phyloP scores from a whole-genome alignment of 768 basidiomycete species.

The Symmetrospora coprosmae region DNA sequence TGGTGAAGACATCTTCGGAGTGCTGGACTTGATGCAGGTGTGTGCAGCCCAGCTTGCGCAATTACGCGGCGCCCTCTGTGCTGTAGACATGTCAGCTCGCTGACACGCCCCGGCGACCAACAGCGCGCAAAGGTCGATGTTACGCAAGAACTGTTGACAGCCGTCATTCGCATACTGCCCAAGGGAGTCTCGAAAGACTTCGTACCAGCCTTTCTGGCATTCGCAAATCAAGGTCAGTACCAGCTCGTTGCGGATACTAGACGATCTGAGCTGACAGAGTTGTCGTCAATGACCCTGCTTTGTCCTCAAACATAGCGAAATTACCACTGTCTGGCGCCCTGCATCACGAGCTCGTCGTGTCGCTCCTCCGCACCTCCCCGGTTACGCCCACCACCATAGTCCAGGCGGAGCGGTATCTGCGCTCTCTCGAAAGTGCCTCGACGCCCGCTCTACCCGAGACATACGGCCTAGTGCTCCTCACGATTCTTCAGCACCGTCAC shows the following conservation, averaged over 20 bases:
- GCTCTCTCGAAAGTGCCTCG: background rate
- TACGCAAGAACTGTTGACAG: background rate
- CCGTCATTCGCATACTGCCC: background rate
- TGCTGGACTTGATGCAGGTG: slow-evolving; percentile 2
- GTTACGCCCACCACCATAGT: background rate
- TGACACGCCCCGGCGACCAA: background rate
- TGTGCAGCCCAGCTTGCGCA: no score
- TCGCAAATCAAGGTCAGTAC: no score
- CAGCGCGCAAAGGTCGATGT: background rate
- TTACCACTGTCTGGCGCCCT: slow-evolving; percentile 31
- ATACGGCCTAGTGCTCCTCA: slow-evolving; percentile 24
- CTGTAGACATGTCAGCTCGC: background rate
- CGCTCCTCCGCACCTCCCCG: background rate
- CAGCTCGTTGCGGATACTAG: no score
- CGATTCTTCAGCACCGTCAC: slow-evolving; percentile 19
- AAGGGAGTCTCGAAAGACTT: background rate
- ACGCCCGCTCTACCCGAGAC: background rate
- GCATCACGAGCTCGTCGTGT: slow-evolving; percentile 34
- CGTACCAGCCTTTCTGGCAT: background rate
- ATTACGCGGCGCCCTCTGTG: background rate
- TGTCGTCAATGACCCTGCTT: no score
- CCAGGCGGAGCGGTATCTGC: slow-evolving; percentile 12
- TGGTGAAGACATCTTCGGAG: background rate
- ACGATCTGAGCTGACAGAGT: background rate
- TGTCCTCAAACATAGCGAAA: background rate